Conservation (phyloP, 768 basidiomycete genomes). For the Xanthoconium stramineum region DNA sequence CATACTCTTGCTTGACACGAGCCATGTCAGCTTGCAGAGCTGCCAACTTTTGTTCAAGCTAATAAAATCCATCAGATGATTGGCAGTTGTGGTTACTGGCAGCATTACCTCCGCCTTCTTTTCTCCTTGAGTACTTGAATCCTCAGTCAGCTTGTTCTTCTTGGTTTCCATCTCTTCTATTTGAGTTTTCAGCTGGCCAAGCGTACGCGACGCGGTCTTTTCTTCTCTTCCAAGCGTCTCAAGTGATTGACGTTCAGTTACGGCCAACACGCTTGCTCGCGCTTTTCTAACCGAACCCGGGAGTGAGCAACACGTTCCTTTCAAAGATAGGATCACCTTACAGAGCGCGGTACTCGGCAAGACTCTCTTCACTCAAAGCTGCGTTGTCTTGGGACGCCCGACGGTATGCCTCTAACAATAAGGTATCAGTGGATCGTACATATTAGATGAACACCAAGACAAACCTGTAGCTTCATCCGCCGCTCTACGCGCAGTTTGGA, state of each 20-base stretch:
- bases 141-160: constrained; percentile 53
- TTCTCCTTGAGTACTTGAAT: constrained; percentile 44
- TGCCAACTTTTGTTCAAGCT: constrained; percentile 60
- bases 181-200: constrained; percentile 66
- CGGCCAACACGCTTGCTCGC: constrained; percentile 71
- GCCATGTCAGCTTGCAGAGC: constrained; percentile 59
- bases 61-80: not conserved
- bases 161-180: constrained; percentile 62
- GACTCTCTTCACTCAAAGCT: constrained; percentile 75
- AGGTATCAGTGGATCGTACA: not conserved
- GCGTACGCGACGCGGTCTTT: constrained; percentile 63
- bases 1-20: constrained; percentile 69
- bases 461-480: constrained; percentile 80
- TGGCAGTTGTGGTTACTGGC: too few species aligned
- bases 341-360: constrained; percentile 69
- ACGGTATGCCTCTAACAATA: constrained; percentile 63
- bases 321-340: constrained; percentile 3
- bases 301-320: constrained; percentile 2
- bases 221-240: constrained; percentile 80
- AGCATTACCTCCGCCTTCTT: constrained; percentile 55
- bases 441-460: constrained; percentile 12
- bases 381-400: constrained; percentile 70
- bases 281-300: constrained; percentile 56
- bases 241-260: constrained; percentile 83
- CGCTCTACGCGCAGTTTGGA: constrained; percentile 59